Conservation (phyloP, 352 stramenopile genomes). For the Phytopythium oedochilum region DNA sequence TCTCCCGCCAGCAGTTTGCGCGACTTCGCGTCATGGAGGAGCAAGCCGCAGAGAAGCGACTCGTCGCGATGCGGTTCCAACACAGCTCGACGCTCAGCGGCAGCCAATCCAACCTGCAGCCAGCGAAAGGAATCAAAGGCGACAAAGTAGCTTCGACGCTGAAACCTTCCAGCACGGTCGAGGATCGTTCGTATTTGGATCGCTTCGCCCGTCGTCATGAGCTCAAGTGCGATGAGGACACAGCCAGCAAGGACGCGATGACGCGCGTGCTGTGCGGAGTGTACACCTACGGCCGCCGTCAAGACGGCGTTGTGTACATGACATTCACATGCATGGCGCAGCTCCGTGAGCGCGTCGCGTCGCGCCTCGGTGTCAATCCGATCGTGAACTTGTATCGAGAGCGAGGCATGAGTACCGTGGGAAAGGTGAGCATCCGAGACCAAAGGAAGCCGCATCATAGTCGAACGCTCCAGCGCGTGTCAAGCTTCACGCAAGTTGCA, state of each 20-base stretch:
- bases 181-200: slow-evolving; percentile 18
- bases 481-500: slow-evolving; percentile 29
- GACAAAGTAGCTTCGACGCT: neutral
- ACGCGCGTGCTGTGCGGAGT: slow-evolving; percentile 39
- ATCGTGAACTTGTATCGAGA: slow-evolving; percentile 53
- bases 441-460: slow-evolving; percentile 6
- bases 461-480: slow-evolving; percentile 32
- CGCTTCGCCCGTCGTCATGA: slow-evolving; percentile 14
- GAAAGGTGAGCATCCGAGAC: neutral
- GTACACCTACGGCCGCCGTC: slow-evolving; percentile 38
- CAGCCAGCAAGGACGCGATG: neutral
- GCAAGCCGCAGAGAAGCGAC: slow-evolving; percentile 12
- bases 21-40: slow-evolving; percentile 18
- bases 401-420: neutral
- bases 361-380: slow-evolving; percentile 17
- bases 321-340: slow-evolving; percentile 41
- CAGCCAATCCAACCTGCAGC: neutral
- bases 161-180: neutral
- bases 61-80: slow-evolving; percentile 20
- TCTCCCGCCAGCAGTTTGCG: slow-evolving; percentile 45
- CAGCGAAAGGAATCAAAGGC: neutral
- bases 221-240: too few relatives aligned
- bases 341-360: slow-evolving; percentile 26
- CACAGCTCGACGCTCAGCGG: neutral
- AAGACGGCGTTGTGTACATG: slow-evolving; percentile 38